These are phyloP conservation scores for Botrytis fragariae DNA, from an alignment of 2,329 filamentous ascomycete species.

Conservation along the genomic window DNA sequence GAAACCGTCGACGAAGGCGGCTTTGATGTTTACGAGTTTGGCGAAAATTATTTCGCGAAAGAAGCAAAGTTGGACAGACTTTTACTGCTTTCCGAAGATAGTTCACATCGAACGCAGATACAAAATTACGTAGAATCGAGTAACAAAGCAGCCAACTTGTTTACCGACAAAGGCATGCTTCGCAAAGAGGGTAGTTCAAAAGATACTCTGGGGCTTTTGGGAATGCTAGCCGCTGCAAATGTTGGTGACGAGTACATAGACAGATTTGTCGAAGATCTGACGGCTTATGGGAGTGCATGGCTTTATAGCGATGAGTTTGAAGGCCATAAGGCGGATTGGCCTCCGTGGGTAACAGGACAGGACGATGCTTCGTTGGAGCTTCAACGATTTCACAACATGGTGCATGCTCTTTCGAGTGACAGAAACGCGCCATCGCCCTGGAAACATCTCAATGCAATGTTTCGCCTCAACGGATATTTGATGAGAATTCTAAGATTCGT, in stretches of 20 bases:
- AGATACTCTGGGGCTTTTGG: constrained; percentile 1
- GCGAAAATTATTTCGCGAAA: background rate
- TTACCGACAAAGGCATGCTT: background rate
- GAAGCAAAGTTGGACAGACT: background rate
- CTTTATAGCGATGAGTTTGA: background rate
- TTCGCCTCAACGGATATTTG: constrained; percentile 8
- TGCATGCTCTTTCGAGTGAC: background rate
- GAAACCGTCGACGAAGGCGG: background rate
- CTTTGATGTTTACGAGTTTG: background rate
- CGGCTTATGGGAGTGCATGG: background rate
- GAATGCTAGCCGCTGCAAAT: background rate
- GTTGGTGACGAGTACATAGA: constrained; percentile 1
- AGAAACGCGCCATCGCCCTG: background rate
- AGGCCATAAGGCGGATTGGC: constrained; percentile 14
- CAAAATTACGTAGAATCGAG: background rate
- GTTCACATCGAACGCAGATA: background rate
- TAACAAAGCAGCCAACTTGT: background rate
- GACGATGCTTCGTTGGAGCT: background rate
- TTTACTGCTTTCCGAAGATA: background rate
- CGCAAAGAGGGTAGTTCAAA: background rate
- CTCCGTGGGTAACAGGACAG: background rate
- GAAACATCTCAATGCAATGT: constrained; percentile 10
- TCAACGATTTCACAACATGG: background rate
- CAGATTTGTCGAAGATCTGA: background rate
- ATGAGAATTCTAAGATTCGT: constrained; percentile 11